Base-by-base conservation (phyloP, 371 early-diverging fungal species). In the Umbelopsis sp. region DNA sequence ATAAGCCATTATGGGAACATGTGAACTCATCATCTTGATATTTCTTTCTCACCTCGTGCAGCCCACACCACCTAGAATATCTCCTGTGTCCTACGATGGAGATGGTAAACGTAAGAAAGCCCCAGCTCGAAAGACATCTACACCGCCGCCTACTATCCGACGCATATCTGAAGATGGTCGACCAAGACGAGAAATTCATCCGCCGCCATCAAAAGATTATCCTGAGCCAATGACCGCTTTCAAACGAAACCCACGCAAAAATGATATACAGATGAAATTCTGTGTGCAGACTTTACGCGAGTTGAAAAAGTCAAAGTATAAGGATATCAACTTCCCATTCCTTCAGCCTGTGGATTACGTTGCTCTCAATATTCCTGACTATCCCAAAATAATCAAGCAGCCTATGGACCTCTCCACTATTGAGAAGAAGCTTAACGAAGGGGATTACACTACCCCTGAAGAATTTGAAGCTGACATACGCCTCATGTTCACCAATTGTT, bases 381-480 rank as follows among this genome's bases (percentile, higher is more conserved):
- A 99, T 82, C 89, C 87, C 24, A 85, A 87, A 2, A 90, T 99
- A 45, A 91, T 99, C 74, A 98, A 94, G 72, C 76, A 95, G 57
- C 99, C 99, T 6, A 99, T 99, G 99, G 99, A 99, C 76, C 65
- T 99, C 25, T 86, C 92, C 18, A 99, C 99, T 0, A 92, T 99
- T 45, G 87, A 89, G 72, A 84, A 86, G 46, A 96, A 96, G 76
- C 79, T 99, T 18, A 93, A 94, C 51, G 72, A 76, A 16, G 91
- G 90, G 12, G 83, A 85, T 29, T 99, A 99, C 76, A 69, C 76
- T 0, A 81, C 78, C 9, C 84, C 93, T 0, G 86, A 84, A 7
- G 93, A 91, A 48, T 97, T 98, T 70, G 92, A 93, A 68, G 81
- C 82, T 0, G 99, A 99, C 73, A 80, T 95, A 44, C 90, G 93